A percentile compares a stretch with the other conserved stretches of the same genome.
These are phyloP conservation scores for Macrolepiota albuminosa DNA, from an alignment of 768 basidiomycete species.

Conservation along the genomic window DNA sequence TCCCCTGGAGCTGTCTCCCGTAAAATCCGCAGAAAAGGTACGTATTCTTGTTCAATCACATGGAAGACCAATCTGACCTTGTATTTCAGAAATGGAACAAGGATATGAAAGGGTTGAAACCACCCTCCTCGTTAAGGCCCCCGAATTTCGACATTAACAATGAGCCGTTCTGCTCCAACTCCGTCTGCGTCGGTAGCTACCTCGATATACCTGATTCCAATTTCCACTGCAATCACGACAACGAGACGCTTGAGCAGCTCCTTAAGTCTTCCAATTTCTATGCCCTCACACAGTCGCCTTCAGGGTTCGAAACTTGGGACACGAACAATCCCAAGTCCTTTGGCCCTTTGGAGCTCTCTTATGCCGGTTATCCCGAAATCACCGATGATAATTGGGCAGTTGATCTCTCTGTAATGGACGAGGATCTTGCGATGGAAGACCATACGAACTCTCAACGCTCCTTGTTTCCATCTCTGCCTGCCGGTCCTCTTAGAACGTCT, in stretches of 20 bases:
- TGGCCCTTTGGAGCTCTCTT: slow-evolving; percentile 3
- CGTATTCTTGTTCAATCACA: slow-evolving; percentile 1
- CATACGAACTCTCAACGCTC: background rate
- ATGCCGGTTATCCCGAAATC: background rate
- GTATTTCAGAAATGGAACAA: slow-evolving; percentile 4
- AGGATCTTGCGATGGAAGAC: background rate
- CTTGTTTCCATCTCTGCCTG: background rate
- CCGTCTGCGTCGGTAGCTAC: background rate
- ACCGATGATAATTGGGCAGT: background rate
- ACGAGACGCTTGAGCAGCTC: background rate
- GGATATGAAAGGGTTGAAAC: background rate
- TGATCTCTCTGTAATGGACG: background rate
- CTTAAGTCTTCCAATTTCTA: background rate
- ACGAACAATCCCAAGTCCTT: background rate
- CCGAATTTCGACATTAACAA: slow-evolving; percentile 16
- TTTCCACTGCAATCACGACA: background rate
- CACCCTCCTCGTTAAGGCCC: slow-evolving; percentile 6
- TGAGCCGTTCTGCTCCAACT: slow-evolving; percentile 14
- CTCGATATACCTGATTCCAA: slow-evolving; percentile 2
- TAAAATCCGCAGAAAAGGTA: slow-evolving; percentile 11
- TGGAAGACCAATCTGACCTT: background rate
- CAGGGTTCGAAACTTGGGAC: background rate
- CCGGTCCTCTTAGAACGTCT: background rate
- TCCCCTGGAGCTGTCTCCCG: slow-evolving; percentile 15
- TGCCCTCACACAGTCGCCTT: background rate